These are phyloP conservation scores for Davidsoniella neocaledoniae DNA, from an alignment of 2,329 filamentous ascomycete species.

Conservation along the genomic window DNA sequence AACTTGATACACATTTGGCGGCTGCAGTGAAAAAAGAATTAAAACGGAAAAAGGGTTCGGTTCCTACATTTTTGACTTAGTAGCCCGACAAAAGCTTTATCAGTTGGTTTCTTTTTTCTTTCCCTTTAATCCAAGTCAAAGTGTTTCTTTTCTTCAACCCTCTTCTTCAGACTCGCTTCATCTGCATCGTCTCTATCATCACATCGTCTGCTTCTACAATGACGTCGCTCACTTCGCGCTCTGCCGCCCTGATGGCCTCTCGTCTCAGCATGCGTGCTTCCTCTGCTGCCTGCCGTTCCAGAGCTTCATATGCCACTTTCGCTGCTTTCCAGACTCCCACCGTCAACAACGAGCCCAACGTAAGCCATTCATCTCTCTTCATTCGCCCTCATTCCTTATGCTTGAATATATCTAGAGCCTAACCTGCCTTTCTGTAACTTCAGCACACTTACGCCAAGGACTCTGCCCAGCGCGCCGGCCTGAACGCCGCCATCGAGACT, in stretches of 20 bases:
- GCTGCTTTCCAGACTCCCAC: slow-evolving; percentile 78
- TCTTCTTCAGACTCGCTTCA: background rate
- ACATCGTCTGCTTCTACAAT: background rate
- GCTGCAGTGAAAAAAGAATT: no score
- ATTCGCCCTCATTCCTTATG: background rate
- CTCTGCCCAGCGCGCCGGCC: slow-evolving; percentile 58
- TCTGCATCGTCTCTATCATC: background rate
- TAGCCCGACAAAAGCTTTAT: no score
- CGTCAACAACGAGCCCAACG: slow-evolving; percentile 89
- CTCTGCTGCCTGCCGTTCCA: background rate
- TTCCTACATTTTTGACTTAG: no score
- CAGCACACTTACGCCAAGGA: slow-evolving; percentile 83
- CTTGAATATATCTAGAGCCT: background rate
- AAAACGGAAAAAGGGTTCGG: no score
- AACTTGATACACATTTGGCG: no score
- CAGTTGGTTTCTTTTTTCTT: background rate
- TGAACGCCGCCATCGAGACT: slow-evolving; percentile 55
- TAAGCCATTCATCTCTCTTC: slow-evolving; percentile 28
- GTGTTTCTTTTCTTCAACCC: no score
- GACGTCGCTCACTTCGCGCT: slow-evolving; percentile 7
- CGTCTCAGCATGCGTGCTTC: slow-evolving; percentile 5
- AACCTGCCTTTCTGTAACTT: background rate
- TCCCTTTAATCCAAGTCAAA: no score
- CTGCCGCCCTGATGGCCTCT: slow-evolving; percentile 7
- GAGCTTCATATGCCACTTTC: slow-evolving; percentile 34